phyloP scores from a whole-genome alignment of 2,329 filamentous ascomycete genomes.

The Fusarium musae region DNA sequence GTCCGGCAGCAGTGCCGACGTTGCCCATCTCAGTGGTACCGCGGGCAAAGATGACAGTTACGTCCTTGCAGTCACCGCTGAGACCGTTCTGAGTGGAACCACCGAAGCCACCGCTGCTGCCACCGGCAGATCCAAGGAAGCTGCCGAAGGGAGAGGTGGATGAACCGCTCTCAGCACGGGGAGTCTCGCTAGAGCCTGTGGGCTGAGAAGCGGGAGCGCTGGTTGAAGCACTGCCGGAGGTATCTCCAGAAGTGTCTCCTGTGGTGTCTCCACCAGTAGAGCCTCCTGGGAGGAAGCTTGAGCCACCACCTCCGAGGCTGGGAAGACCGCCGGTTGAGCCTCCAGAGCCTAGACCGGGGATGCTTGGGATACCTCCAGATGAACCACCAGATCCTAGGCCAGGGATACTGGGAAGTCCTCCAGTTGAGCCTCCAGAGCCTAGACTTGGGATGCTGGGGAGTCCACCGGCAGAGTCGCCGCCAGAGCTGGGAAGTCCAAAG shows the following conservation, averaged over 20 bases:
- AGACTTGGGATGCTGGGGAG: not conserved
- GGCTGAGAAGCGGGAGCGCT: not conserved
- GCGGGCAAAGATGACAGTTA: conserved; percentile 67
- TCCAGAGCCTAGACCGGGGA: not conserved
- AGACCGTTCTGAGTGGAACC: conserved; percentile 41
- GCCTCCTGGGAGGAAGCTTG: not conserved
- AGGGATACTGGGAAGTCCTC: not conserved
- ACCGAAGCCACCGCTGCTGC: conserved; percentile 6
- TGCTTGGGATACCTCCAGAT: not conserved
- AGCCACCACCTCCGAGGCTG: not conserved
- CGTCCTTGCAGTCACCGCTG: conserved; percentile 42
- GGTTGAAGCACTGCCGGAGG: not conserved
- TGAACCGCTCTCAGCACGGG: not conserved
- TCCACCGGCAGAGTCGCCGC: not conserved
- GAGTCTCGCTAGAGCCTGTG: not conserved
- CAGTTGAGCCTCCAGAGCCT: not conserved
- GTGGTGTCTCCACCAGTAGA: not conserved
- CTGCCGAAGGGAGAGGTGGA: not conserved
- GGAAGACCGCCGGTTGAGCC: not conserved
- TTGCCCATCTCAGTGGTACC: conserved; percentile 65
- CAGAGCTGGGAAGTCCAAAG: not conserved
- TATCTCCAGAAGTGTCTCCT: not conserved
- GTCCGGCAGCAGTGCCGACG: conserved; percentile 61
- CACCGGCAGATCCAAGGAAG: conserved; percentile 6
- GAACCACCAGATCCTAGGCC: not conserved